phyloP scores from a whole-genome alignment of 352 stramenopile genomes.

The Globisporangium uncinulatum region DNA sequence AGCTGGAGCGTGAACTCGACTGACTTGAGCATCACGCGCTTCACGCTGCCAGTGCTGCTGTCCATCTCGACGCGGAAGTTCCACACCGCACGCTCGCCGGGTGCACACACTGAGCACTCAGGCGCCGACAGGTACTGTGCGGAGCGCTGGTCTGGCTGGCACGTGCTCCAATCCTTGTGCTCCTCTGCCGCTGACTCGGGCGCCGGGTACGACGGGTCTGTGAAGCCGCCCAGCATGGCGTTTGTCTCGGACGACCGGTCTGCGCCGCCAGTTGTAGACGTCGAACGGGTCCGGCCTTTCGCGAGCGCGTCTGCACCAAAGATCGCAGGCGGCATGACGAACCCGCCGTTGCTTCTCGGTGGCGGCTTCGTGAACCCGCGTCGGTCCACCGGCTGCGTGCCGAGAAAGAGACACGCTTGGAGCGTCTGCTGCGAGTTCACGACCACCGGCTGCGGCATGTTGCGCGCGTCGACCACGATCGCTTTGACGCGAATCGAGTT shows the following conservation, averaged over 20 bases:
- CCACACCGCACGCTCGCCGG: constrained; percentile 80
- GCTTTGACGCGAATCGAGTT: constrained; percentile 87
- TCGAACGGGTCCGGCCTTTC: constrained; percentile 54
- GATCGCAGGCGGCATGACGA: constrained; percentile 51
- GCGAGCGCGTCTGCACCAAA: constrained; percentile 52
- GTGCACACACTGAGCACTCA: constrained; percentile 72
- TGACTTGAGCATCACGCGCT: constrained; percentile 81
- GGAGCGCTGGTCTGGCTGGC: constrained; percentile 75
- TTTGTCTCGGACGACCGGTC: constrained; percentile 71
- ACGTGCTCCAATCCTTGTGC: constrained; percentile 88
- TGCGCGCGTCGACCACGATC: constrained; percentile 83
- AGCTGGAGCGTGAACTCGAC: constrained; percentile 87
- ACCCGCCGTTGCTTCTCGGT: constrained; percentile 83
- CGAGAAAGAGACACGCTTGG: constrained; percentile 82
- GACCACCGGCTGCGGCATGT: constrained; percentile 80
- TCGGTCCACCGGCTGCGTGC: constrained; percentile 80
- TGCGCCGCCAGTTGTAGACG: constrained; percentile 35
- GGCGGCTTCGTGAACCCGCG: constrained; percentile 82
- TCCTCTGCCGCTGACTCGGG: constrained; percentile 67
- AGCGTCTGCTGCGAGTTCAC: constrained; percentile 86
- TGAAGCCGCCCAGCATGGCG: constrained; percentile 28
- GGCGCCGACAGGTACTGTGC: constrained; percentile 56
- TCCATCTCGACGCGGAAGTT: constrained; percentile 89
- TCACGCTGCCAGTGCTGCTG: constrained; percentile 44
- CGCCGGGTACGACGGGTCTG: constrained; percentile 52